These are phyloP conservation scores for Boletellus sp. DNA, from an alignment of 768 basidiomycete genomes.

Conservation along the genomic window DNA sequence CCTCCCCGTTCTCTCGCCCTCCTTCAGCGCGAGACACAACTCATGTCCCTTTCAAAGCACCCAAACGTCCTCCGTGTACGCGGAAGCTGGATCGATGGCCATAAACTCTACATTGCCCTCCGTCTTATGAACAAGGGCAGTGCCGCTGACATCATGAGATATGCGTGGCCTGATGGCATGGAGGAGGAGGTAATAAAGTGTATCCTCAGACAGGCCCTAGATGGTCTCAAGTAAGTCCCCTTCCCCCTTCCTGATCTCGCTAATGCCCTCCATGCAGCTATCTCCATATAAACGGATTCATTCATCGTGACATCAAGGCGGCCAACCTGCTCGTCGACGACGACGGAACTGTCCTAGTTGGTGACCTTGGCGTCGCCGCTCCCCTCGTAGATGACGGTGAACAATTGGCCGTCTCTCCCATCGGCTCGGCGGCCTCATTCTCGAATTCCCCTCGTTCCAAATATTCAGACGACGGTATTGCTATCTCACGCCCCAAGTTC, in stretches of 20 bases:
- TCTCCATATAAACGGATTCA: slow-evolving; percentile 84
- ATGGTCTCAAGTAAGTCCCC: slow-evolving; percentile 76
- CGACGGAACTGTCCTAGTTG: slow-evolving; percentile 84
- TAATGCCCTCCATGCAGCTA: slow-evolving; percentile 46
- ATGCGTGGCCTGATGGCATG: slow-evolving; percentile 85
- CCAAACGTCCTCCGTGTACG: slow-evolving; percentile 92
- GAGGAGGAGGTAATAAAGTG: slow-evolving; percentile 86
- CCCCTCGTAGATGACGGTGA: slow-evolving; percentile 68
- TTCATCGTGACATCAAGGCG: slow-evolving; percentile 93
- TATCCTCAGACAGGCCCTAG: slow-evolving; percentile 78
- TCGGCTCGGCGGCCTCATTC: slow-evolving; percentile 24
- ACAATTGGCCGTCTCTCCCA: slow-evolving; percentile 31
- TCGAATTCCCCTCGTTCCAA: slow-evolving; percentile 26
- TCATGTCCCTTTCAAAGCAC: slow-evolving; percentile 91
- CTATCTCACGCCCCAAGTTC: slow-evolving; percentile 40
- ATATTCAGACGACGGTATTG: background rate
- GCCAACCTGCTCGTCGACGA: slow-evolving; percentile 92
- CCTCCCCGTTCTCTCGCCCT: slow-evolving; percentile 67
- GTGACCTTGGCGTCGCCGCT: slow-evolving; percentile 91
- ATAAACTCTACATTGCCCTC: slow-evolving; percentile 80
- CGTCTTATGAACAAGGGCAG: slow-evolving; percentile 90
- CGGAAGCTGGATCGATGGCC: slow-evolving; percentile 83
- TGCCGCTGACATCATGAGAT: slow-evolving; percentile 79
- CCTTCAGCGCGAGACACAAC: slow-evolving; percentile 78
- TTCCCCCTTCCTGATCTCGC: background rate